Percentiles rank a stretch among this genome's conserved stretches.
Conservation (phyloP, 768 basidiomycete genomes). For the Cantharellus cinnabarinus region DNA sequence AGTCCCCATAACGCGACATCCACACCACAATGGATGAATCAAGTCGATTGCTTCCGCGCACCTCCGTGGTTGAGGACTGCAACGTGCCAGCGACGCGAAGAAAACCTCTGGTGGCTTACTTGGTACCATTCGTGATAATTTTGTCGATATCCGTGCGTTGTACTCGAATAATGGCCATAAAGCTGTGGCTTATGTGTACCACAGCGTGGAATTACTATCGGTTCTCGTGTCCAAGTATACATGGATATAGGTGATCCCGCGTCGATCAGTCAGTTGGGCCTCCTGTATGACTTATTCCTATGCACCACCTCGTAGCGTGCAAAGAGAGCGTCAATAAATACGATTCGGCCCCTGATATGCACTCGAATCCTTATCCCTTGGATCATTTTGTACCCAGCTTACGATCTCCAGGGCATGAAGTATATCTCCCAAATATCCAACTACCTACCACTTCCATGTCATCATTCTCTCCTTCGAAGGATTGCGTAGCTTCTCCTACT, state of each 20-base stretch:
- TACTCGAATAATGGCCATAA: neutral
- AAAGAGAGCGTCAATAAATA: neutral
- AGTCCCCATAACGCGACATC: neutral
- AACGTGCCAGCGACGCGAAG: neutral
- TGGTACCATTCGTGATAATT: conserved; percentile 47
- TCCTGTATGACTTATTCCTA: neutral
- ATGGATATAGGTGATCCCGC: conserved; percentile 28
- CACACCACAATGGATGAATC: neutral
- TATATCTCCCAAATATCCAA: conserved; percentile 4
- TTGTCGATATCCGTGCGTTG: conserved; percentile 39
- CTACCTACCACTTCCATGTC: neutral
- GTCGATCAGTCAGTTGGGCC: neutral
- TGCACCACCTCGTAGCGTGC: neutral
- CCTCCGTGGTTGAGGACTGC: neutral
- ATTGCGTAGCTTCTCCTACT: conserved; percentile 28
- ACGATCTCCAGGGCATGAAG: conserved; percentile 24
- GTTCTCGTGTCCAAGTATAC: conserved; percentile 62
- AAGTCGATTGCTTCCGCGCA: neutral
- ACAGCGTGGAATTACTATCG: conserved; percentile 62
- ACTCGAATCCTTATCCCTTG: no score
- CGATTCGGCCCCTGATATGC: neutral
- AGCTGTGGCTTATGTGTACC: conserved; percentile 5
- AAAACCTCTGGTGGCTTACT: conserved; percentile 1
- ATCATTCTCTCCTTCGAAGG: conserved; percentile 16
- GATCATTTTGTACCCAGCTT: neutral